Evolutionary conservation across 2,329 filamentous ascomycete species (phyloP).

Genomic region (Verticillium longisporum): DNA sequence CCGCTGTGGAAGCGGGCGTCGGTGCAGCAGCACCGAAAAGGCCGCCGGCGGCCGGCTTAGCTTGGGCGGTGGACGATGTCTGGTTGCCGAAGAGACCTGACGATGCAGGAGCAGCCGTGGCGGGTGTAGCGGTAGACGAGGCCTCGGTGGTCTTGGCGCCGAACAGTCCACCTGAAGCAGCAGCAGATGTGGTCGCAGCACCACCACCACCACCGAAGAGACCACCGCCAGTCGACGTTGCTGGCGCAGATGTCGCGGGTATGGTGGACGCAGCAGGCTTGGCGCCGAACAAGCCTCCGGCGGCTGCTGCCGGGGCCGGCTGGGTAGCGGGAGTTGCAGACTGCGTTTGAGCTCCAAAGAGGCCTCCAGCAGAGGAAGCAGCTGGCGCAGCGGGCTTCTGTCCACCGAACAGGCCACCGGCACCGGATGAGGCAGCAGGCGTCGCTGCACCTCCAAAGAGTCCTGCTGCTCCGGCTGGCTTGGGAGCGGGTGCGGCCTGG

Average conservation of each 20-base stretch:
- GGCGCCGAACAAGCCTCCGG: constrained; percentile 28
- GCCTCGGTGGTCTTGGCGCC: constrained; percentile 14
- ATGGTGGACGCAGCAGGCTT: constrained; percentile 30
- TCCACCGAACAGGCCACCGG: constrained; percentile 9
- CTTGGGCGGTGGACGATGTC: constrained; percentile 22
- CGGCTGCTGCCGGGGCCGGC: constrained; percentile 14
- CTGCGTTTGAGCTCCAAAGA: constrained; percentile 11
- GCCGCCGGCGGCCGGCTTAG: constrained; percentile 20
- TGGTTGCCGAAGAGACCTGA: constrained; percentile 26
- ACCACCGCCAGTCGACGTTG: constrained; percentile 17
- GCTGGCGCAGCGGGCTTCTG: constrained; percentile 9
- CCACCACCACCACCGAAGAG: constrained; percentile 17
- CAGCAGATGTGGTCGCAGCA: constrained; percentile 12
- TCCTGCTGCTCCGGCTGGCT: constrained; percentile 12
- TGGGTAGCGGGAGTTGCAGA: constrained; percentile 14
- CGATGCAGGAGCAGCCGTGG: constrained; percentile 18
- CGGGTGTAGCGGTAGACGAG: constrained; percentile 19
- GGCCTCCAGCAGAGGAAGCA: constrained; percentile 9
- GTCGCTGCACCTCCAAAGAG: constrained; percentile 15
- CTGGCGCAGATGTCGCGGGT: constrained; percentile 18
- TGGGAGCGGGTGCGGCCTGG: constrained; percentile 16
- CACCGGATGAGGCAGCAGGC: constrained; percentile 1
- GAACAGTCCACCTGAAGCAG: constrained; percentile 26
- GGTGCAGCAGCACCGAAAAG: constrained; percentile 24
- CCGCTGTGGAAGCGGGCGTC: constrained; percentile 15